Evolutionary conservation across 441 rosid species (phyloP).

Genomic region (Croton setiger): DNA sequence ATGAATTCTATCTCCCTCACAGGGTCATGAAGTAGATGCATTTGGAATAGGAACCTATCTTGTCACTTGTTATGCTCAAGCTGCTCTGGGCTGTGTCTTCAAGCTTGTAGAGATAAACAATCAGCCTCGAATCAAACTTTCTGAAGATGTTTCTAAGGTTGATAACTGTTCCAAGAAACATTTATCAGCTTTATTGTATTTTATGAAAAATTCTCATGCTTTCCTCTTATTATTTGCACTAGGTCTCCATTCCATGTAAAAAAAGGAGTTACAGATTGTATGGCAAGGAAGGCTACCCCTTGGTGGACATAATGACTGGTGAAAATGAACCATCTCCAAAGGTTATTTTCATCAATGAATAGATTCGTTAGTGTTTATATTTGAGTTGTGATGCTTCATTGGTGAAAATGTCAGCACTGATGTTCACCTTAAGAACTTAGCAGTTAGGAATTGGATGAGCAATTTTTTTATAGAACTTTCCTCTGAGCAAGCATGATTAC

Average conservation of each 20-base stretch:
- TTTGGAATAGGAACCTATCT: conserved; percentile 88
- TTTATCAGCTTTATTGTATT: background rate
- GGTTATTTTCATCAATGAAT: conserved; percentile 37
- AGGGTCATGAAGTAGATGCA: conserved; percentile 98
- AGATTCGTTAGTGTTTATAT: background rate
- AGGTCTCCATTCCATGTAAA: conserved; percentile 98
- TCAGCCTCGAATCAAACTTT: conserved; percentile 95
- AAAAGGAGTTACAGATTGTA: conserved; percentile 68
- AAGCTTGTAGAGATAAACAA: conserved; percentile 89
- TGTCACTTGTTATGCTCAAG: conserved; percentile 88
- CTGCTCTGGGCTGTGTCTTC: conserved; percentile 94
- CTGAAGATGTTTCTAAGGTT: conserved; percentile 98
- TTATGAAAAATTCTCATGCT: conserved; percentile 10
- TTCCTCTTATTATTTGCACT: conserved; percentile 17
- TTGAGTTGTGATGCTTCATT: conserved; percentile 2
- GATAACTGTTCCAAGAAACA: conserved; percentile 8
- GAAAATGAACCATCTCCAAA: conserved; percentile 88
- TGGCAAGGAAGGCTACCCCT: conserved; percentile 82
- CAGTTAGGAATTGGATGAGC: background rate
- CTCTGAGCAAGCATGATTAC: background rate
- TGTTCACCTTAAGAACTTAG: background rate
- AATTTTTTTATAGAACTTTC: background rate
- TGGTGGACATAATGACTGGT: conserved; percentile 93
- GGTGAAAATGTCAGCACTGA: background rate
- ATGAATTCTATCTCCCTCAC: conserved; percentile 18